Conservation (phyloP, 1,139 yeast species). For the Sugiyamaella castrensis region DNA sequence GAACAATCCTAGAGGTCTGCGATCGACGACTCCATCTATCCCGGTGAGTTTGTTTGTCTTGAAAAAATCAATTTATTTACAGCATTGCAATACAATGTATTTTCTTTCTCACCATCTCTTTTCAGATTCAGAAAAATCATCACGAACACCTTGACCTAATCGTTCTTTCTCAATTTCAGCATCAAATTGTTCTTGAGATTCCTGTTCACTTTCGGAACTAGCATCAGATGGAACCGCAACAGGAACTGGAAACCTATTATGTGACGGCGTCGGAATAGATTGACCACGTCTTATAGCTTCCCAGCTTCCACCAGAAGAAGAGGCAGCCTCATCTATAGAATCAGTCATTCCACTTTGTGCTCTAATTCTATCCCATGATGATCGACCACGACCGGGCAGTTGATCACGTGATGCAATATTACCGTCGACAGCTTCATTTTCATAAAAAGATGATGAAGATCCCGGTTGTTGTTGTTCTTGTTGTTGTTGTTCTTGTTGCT, state of each 20-base stretch:
- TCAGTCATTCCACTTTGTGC: constrained; percentile 1
- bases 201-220: constrained; percentile 5
- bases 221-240: not conserved
- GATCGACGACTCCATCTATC: too few relatives aligned
- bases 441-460: too few relatives aligned
- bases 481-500: not conserved
- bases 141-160: constrained; percentile 26
- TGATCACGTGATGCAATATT: not conserved
- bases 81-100: not conserved
- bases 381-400: not conserved
- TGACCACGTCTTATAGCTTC: constrained; percentile 6
- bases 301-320: constrained; percentile 2
- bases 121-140: constrained; percentile 36
- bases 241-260: not conserved
- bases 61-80: not conserved
- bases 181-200: constrained; percentile 32
- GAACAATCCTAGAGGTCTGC: too few relatives aligned
- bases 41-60: too few relatives aligned
- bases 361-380: constrained; percentile 23
- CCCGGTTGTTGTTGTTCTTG: not conserved
- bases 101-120: constrained; percentile 30
- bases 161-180: constrained; percentile 33
- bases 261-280: not conserved
- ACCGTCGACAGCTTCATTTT: not conserved
- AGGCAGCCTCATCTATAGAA: not conserved